Percentiles rank a stretch among this genome's conserved stretches.
Evolutionary conservation across 2,329 filamentous ascomycete species (phyloP).

Genomic region (Colletotrichum eremochloae): DNA sequence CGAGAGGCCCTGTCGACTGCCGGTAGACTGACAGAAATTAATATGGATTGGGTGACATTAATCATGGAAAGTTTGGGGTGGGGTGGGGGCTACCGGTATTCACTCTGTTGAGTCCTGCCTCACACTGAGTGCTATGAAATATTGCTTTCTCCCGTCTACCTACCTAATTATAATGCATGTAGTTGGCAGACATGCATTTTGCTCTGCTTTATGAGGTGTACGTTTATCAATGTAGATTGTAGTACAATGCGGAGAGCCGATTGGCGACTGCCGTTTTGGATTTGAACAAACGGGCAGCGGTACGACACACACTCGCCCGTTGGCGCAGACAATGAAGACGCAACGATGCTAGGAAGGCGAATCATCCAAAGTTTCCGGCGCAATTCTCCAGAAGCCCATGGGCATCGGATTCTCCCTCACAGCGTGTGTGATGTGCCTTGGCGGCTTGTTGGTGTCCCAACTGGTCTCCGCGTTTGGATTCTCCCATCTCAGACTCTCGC

Average conservation of each 20-base stretch:
- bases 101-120: neutral
- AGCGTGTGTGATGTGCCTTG: constrained; percentile 3
- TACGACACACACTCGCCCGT: constrained; percentile 23
- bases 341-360: constrained; percentile 9
- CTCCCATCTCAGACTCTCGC: neutral
- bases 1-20: neutral
- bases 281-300: constrained; percentile 12
- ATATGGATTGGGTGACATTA: constrained; percentile 24
- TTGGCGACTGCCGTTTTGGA: constrained; percentile 17
- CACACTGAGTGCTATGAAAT: neutral
- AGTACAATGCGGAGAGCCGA: neutral
- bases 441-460: neutral
- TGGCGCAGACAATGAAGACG: neutral
- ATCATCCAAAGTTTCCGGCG: constrained; percentile 22
- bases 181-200: neutral
- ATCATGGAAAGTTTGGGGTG: neutral
- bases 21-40: constrained; percentile 6
- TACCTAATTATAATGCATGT: no score
- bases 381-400: constrained; percentile 25
- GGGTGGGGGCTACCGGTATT: no score
- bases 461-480: neutral
- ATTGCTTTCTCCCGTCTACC: neutral
- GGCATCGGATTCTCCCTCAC: neutral
- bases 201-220: neutral
- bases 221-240: neutral